These are phyloP conservation scores for Clavaria fumosa DNA, from an alignment of 768 basidiomycete species.

Conservation along the genomic window DNA sequence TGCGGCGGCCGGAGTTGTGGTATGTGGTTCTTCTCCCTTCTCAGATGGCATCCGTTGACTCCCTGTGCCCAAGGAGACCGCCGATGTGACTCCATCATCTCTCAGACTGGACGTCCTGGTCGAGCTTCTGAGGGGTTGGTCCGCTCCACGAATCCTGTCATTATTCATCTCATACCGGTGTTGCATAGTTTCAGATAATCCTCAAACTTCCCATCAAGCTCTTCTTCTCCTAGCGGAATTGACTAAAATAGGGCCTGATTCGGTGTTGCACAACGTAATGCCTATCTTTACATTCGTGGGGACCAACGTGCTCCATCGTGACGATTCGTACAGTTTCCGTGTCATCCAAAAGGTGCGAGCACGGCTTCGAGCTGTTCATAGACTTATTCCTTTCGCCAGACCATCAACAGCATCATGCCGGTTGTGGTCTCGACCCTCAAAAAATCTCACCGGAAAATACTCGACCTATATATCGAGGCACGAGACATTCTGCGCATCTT, in stretches of 20 bases:
- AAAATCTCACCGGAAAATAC: slow-evolving; percentile 31
- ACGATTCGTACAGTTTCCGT: slow-evolving; percentile 88
- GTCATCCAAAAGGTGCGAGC: slow-evolving; percentile 75
- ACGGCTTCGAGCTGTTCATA: neutral
- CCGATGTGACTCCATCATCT: slow-evolving; percentile 36
- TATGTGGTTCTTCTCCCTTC: slow-evolving; percentile 16
- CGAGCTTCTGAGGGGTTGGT: slow-evolving; percentile 66
- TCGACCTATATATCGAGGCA: slow-evolving; percentile 53
- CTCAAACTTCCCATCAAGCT: slow-evolving; percentile 90
- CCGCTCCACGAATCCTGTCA: neutral
- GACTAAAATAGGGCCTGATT: slow-evolving; percentile 74
- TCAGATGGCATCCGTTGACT: neutral
- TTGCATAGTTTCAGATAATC: slow-evolving; percentile 63
- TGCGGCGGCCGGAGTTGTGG: slow-evolving; percentile 39
- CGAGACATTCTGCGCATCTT: slow-evolving; percentile 81
- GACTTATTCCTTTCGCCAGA: slow-evolving; percentile 29
- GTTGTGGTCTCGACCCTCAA: slow-evolving; percentile 78
- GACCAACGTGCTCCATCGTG: slow-evolving; percentile 92
- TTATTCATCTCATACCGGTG: slow-evolving; percentile 4
- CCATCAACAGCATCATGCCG: slow-evolving; percentile 85
- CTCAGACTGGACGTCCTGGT: slow-evolving; percentile 77
- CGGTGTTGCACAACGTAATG: slow-evolving; percentile 90
- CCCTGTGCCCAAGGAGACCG: slow-evolving; percentile 28
- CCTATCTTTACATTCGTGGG: slow-evolving; percentile 99
- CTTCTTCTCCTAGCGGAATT: slow-evolving; percentile 75